Base-by-base conservation (phyloP, 2,329 filamentous ascomycete genomes). In the Volutella citrinella region DNA sequence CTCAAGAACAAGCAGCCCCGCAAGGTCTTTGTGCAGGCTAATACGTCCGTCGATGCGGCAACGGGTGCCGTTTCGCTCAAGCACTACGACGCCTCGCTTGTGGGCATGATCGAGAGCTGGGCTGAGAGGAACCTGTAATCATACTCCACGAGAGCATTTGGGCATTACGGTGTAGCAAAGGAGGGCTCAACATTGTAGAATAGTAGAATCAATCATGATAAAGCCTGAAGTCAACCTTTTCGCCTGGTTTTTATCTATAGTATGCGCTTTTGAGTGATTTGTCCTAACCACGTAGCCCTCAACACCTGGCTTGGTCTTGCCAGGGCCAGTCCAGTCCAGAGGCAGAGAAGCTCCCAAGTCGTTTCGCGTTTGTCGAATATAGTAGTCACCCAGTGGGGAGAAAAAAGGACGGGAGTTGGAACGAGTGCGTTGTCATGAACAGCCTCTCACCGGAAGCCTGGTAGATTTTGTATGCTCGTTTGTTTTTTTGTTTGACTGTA, bases 21-120 rank as follows among this genome's bases (percentile, higher is more conserved):
- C 40, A 90, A 90, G 70, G 83, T 96, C 27, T 96, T 95, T 66
- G 88, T 96, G 34, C 90, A 96, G 68, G 88, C 87, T 40, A 97
- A 95, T 62, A 96, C 91, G 1, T 74, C 82, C 36, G 56, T 93
- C 24, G 78, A 84, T 42, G 74, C 78, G 58, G 66, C 74, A 10
- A 78, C 74, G 1, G 87, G 84, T 37, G 76, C 81, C 58, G 86
- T 94, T 19, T 74, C 71, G 11, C 64, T 95, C 61, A 86, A 82
- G 66, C 88, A 96, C 66, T 96, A 96, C 63, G 87, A 94, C 49
- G 75, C 89, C 2, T 86, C 79, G 6, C 68, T 82, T 7, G 77
- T 85, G 60, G 90, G 90, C 6, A 81, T 97, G 69, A 82, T 95
- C 42, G 74, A 87, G 70, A 93, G 87, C 62, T 94, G 78, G 72